Conservation (phyloP, 306 rosid genomes). For the Rubus parviflorus region DNA sequence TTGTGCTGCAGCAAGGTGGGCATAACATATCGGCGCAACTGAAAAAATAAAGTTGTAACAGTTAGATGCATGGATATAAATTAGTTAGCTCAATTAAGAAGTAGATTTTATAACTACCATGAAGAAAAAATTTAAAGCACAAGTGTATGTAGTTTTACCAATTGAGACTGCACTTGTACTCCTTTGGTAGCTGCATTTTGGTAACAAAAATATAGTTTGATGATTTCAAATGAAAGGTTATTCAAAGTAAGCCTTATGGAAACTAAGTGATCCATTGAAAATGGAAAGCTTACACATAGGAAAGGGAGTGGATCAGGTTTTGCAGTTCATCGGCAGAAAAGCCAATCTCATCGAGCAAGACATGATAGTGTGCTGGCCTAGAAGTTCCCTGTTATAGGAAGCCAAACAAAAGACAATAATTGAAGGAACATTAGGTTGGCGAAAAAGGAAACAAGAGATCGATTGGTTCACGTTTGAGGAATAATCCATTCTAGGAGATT, state of each 20-base stretch:
- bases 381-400: conserved; percentile 70
- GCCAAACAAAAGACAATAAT: conserved; percentile 4
- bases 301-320: conserved; percentile 66
- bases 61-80: background rate
- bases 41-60: conserved; percentile 2
- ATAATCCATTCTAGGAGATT: background rate
- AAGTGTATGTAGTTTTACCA: conserved; percentile 39
- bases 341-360: conserved; percentile 86
- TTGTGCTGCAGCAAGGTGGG: conserved; percentile 87
- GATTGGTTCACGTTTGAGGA: too few relatives aligned
- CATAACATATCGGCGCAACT: conserved; percentile 86
- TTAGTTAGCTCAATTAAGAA: background rate
- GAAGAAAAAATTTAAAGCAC: background rate
- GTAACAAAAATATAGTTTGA: background rate
- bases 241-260: background rate
- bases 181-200: conserved; percentile 76
- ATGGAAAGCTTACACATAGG: conserved; percentile 65
- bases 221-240: background rate
- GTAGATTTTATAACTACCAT: background rate
- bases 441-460: background rate
- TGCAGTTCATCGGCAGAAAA: conserved; percentile 79
- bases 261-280: conserved; percentile 12
- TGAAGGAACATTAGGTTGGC: background rate
- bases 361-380: conserved; percentile 86
- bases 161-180: conserved; percentile 70